Conservation (phyloP, 768 basidiomycete genomes). For the Xerocomellus chrysenteron region DNA sequence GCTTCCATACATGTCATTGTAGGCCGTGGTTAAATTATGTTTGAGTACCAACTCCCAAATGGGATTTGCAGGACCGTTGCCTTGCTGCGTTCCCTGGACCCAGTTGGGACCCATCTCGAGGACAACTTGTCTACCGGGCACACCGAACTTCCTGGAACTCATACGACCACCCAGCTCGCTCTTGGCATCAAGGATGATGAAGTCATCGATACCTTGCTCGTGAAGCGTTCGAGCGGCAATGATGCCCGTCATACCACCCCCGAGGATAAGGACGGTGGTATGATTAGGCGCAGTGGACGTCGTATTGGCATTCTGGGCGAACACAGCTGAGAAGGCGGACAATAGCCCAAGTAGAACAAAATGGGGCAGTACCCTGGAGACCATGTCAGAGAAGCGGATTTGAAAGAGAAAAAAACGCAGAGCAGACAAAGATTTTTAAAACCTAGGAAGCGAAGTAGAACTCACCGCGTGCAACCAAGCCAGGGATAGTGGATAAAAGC, state of each 20-base stretch:
- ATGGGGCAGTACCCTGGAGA: not conserved
- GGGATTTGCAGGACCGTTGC: slow-evolving; percentile 54
- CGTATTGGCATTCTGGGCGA: slow-evolving; percentile 3
- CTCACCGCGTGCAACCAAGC: not conserved
- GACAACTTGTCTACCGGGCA: slow-evolving; percentile 33
- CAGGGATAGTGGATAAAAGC: too few relatives aligned
- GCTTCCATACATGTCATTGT: slow-evolving; percentile 44
- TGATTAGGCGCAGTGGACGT: slow-evolving; percentile 7
- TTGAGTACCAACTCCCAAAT: slow-evolving; percentile 57
- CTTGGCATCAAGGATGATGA: slow-evolving; percentile 60
- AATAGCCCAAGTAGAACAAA: slow-evolving; percentile 4
- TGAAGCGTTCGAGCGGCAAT: slow-evolving; percentile 63
- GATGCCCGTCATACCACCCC: slow-evolving; percentile 65
- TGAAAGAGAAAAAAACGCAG: not conserved
- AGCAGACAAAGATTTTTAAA: not conserved
- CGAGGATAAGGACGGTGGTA: slow-evolving; percentile 53
- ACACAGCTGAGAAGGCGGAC: not conserved
- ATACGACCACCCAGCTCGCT: slow-evolving; percentile 64
- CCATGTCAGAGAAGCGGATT: slow-evolving; percentile 10
- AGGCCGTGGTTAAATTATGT: slow-evolving; percentile 46
- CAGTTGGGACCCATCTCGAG: slow-evolving; percentile 64
- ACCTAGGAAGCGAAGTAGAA: not conserved
- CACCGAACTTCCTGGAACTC: slow-evolving; percentile 46
- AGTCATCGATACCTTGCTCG: slow-evolving; percentile 50
- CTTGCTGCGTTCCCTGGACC: slow-evolving; percentile 54